Conservation (phyloP, 2,329 filamentous ascomycete species). For the Penicillium oxalicum region DNA sequence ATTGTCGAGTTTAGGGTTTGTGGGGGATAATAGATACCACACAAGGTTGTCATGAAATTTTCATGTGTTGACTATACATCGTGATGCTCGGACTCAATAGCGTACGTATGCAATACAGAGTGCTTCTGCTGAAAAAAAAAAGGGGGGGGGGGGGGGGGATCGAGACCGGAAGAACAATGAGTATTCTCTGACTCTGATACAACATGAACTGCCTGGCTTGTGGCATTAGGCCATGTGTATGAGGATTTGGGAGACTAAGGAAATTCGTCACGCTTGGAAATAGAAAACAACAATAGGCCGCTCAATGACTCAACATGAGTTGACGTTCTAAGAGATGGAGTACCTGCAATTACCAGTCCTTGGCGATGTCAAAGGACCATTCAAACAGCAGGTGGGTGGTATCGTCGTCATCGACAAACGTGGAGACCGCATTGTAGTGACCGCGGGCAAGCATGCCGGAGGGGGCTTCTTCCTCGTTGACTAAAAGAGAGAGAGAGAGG, state of each 20-base stretch:
- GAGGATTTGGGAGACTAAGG: slow-evolving; percentile 25
- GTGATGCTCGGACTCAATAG: too few relatives aligned
- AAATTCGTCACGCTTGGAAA: slow-evolving; percentile 28
- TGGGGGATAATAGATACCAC: too few relatives aligned
- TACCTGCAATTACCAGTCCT: slow-evolving; percentile 63
- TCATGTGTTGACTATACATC: too few relatives aligned
- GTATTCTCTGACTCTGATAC: slow-evolving; percentile 3
- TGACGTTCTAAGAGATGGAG: slow-evolving; percentile 5
- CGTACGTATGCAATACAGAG: too few relatives aligned
- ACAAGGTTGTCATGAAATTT: too few relatives aligned
- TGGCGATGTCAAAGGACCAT: slow-evolving; percentile 94
- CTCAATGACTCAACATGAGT: slow-evolving; percentile 19
- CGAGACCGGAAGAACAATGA: not conserved
- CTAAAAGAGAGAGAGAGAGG: slow-evolving; percentile 41
- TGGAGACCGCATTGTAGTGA: slow-evolving; percentile 81
- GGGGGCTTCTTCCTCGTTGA: slow-evolving; percentile 86
- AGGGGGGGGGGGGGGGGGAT: too few relatives aligned
- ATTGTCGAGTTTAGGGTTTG: too few relatives aligned
- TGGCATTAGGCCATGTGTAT: slow-evolving; percentile 18
- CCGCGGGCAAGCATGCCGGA: slow-evolving; percentile 84
- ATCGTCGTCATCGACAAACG: slow-evolving; percentile 93
- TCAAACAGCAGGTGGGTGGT: slow-evolving; percentile 85
- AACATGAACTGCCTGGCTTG: slow-evolving; percentile 6
- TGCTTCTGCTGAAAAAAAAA: too few relatives aligned
- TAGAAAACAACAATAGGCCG: slow-evolving; percentile 18